Base-by-base conservation (phyloP, 2,329 filamentous ascomycete species). In the Dothistroma septosporum region DNA sequence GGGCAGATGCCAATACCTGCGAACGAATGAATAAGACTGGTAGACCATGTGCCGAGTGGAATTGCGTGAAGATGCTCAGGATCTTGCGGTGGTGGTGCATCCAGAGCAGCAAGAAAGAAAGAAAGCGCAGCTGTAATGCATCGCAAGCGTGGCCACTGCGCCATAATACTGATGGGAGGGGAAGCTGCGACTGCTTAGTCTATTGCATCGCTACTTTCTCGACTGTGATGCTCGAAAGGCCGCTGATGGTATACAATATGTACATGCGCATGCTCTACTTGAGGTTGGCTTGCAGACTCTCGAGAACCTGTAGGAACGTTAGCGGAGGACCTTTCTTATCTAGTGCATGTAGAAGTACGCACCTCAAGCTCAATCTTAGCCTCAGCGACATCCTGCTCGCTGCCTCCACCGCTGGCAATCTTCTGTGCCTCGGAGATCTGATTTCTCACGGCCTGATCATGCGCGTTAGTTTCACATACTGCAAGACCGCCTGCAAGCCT, bases 311-410 rank as follows among this genome's bases (percentile, higher is more conserved):
- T 19, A 2, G 11, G 50, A 21, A 33, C 8, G 44, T 68, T 58
- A 60, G 57, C 64, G 54, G 53, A 49, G 35, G 47, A 32, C 48
- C 4, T 33, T 32, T 32, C 10, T 16, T 16, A 53, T 14, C 4
- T 24, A 37, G 19, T 41, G 16, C 72, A 75, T 72, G 66, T 37
- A 14, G 71, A 66, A 65, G 57, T 57, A 71, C 83, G 76, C 80
- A 96, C 93, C 91, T 99, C 94, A 71, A 99, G 82, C 85, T 97
- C 93, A 77, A 99, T 93, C 87, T 97, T 97, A 70, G 94, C 94
- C 87, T 99, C 94, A 68, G 93, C 93, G 80, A 97, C 90, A 75
- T 97, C 94, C 81, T 92, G 88, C 86, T 97, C 94, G 79, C 91
- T 97, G 74, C 93, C 94, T 75, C 83, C 87, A 75, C 94, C 94